Evolutionary conservation across 2,329 filamentous ascomycete species (phyloP).

Genomic region (Penicillium sp.): DNA sequence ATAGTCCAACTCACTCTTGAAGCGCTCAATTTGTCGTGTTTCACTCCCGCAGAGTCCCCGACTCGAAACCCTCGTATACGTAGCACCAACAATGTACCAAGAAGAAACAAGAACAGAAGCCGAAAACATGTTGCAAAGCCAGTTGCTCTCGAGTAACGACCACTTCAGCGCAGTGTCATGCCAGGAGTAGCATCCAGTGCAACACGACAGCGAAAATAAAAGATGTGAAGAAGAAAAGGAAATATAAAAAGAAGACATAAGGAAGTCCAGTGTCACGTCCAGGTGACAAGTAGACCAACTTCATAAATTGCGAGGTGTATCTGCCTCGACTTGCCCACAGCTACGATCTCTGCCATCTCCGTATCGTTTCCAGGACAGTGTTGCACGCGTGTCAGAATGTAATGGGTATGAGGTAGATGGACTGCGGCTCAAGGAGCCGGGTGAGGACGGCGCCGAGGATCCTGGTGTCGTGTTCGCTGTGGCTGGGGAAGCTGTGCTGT

Average conservation of each 20-base stretch:
- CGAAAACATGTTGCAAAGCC: background rate
- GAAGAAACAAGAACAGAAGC: background rate
- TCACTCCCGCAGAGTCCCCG: background rate
- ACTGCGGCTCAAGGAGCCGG: slow-evolving; percentile 27
- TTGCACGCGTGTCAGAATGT: slow-evolving; percentile 10
- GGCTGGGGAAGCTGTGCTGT: slow-evolving; percentile 4
- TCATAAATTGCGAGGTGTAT: slow-evolving; percentile 17
- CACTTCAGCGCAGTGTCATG: background rate
- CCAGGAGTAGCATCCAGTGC: background rate
- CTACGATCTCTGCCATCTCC: slow-evolving; percentile 16
- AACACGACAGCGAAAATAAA: background rate
- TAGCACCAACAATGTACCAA: background rate
- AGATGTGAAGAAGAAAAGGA: background rate
- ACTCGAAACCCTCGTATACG: background rate
- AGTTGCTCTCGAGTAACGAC: background rate
- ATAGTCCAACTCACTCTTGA: background rate
- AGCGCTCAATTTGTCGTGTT: background rate
- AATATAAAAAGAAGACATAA: background rate
- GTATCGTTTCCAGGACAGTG: slow-evolving; percentile 11
- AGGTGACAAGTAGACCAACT: background rate
- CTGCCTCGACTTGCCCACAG: slow-evolving; percentile 20
- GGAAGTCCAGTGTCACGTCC: background rate
- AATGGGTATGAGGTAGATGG: slow-evolving; percentile 27
- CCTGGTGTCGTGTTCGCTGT: slow-evolving; percentile 18
- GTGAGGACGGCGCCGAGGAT: slow-evolving; percentile 20